Percentiles rank a stretch among this genome's conserved stretches.
phyloP scores from a whole-genome alignment of 345 rosid species.

The Melastoma malabathricum region DNA sequence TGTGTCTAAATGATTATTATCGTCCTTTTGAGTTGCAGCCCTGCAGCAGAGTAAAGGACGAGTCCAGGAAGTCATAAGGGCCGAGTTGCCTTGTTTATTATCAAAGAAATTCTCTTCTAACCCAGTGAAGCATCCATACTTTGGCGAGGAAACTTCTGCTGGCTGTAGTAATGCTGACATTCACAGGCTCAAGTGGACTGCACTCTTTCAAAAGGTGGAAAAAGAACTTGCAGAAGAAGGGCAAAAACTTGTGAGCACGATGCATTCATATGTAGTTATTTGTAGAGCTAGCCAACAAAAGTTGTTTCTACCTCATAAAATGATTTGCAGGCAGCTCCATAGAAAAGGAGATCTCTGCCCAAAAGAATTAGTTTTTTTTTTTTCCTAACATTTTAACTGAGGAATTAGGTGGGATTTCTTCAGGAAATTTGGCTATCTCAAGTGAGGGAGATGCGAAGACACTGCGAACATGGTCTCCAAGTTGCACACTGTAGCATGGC shows the following conservation, averaged over 20 bases:
- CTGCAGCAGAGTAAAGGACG: slow-evolving; percentile 79
- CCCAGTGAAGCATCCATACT: slow-evolving; percentile 27
- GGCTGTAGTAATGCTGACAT: slow-evolving; percentile 17
- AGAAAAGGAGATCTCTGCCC: too few relatives aligned
- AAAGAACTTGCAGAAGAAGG: slow-evolving; percentile 73
- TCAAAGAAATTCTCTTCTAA: slow-evolving; percentile 50
- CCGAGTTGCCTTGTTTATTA: slow-evolving; percentile 69
- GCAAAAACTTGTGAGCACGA: slow-evolving; percentile 53
- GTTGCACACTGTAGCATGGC: slow-evolving; percentile 23
- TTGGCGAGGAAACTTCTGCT: slow-evolving; percentile 5
- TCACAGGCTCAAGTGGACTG: slow-evolving; percentile 55
- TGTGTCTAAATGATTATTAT: slow-evolving; percentile 4
- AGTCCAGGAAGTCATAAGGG: slow-evolving; percentile 57
- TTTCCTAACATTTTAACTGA: too few relatives aligned
- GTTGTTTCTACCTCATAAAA: too few relatives aligned
- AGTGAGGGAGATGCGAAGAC: slow-evolving; percentile 66
- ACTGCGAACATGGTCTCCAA: slow-evolving; percentile 68
- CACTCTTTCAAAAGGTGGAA: slow-evolving; percentile 66
- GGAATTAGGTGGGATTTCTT: slow-evolving; percentile 8
- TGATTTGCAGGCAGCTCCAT: too few relatives aligned
- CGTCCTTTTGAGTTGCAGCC: slow-evolving; percentile 33
- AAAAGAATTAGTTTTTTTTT: too few relatives aligned
- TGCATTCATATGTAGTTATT: too few relatives aligned
- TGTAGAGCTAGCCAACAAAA: too few relatives aligned
- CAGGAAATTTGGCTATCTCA: slow-evolving; percentile 68